Conservation (phyloP, 768 basidiomycete genomes). For the Paxillus rubicundulus region DNA sequence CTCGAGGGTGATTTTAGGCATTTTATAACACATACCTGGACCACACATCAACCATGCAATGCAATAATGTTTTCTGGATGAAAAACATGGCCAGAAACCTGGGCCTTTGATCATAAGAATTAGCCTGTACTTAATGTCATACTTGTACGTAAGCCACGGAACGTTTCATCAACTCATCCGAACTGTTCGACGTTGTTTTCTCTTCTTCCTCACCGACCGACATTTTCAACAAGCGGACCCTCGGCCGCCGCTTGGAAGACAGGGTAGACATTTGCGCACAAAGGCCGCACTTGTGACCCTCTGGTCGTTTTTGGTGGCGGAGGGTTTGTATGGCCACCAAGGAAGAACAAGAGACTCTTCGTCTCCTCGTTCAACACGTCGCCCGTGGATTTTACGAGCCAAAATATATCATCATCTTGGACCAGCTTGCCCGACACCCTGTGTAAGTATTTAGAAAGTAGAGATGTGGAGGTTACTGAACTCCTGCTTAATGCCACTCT, state of each 20-base stretch:
- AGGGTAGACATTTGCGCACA: conserved; percentile 1
- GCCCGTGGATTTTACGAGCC: conserved; percentile 93
- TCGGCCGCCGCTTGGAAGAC: conserved; percentile 1
- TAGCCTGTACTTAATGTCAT: too few relatives aligned
- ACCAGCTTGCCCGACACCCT: conserved; percentile 88
- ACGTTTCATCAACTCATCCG: neutral
- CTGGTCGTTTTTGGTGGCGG: conserved; percentile 8
- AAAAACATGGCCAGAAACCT: too few relatives aligned
- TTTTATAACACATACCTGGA: too few relatives aligned
- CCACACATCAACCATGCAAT: too few relatives aligned
- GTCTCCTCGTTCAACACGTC: conserved; percentile 89
- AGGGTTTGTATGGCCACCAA: conserved; percentile 54
- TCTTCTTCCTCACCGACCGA: neutral
- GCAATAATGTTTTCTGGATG: too few relatives aligned
- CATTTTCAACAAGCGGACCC: conserved; percentile 5
- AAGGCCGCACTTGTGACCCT: conserved; percentile 4
- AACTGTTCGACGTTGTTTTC: neutral
- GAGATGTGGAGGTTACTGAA: conserved; percentile 17
- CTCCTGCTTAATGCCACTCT: conserved; percentile 18
- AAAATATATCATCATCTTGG: conserved; percentile 87
- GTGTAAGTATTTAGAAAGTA: conserved; percentile 72
- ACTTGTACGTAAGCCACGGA: conserved; percentile 1
- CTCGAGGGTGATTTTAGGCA: too few relatives aligned
- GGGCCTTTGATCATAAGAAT: too few relatives aligned
- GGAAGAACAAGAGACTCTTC: conserved; percentile 79